A percentile compares a stretch with the other conserved stretches of the same genome.
These are phyloP conservation scores for Scedosporium minutisporum DNA, from an alignment of 2,329 filamentous ascomycete species.

Conservation along the genomic window DNA sequence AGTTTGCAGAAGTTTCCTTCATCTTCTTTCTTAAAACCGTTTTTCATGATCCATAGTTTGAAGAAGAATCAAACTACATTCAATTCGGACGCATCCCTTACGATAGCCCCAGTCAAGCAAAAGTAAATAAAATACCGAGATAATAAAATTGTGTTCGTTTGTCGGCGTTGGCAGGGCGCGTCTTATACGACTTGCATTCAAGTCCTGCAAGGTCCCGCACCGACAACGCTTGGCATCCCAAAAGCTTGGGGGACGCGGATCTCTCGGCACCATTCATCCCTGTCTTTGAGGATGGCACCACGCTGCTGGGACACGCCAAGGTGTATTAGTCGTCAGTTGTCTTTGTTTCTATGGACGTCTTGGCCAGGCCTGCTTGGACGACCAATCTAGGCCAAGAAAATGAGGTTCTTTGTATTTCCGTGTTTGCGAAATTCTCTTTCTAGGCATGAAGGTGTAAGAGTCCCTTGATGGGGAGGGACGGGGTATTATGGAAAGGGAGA, in stretches of 20 bases:
- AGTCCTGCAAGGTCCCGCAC: not conserved
- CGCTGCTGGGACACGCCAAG: not conserved
- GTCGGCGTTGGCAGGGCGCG: not conserved
- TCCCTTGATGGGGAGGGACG: no score
- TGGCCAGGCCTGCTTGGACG: no score
- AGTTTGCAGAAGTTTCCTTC: not conserved
- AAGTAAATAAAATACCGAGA: no score
- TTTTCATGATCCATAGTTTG: not conserved
- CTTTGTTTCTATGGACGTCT: no score
- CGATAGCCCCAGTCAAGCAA: no score
- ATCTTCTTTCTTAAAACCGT: not conserved
- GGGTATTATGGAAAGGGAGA: no score
- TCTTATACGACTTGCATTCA: not conserved
- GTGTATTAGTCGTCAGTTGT: no score
- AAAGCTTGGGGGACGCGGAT: not conserved
- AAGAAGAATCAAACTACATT: not conserved
- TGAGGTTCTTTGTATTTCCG: no score
- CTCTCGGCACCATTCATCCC: not conserved
- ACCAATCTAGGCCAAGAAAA: no score
- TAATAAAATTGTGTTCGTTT: not conserved
- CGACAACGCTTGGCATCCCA: not conserved
- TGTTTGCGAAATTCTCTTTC: no score
- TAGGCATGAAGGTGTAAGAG: no score
- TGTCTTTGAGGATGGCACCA: not conserved
- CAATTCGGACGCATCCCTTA: not conserved